Evolutionary conservation across 768 basidiomycete genomes (phyloP), one percentile per base, ranked within the genome.

Genomic region (Agrocybe praecox): DNA sequence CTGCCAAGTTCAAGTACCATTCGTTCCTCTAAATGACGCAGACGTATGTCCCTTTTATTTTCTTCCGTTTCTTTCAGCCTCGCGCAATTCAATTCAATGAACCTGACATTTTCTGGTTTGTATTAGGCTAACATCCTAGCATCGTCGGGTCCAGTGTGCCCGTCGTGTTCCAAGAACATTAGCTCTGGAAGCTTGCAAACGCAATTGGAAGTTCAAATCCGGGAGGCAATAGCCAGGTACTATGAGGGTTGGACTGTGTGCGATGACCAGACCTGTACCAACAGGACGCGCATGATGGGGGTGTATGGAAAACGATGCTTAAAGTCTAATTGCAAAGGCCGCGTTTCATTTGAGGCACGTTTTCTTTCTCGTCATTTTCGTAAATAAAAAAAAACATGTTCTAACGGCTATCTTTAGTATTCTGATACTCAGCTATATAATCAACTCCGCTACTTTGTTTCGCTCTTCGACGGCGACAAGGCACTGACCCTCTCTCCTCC

Each of bases 231-330:
- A 48, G 74, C 78, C 8, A 82, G 79, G 63, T 98, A 96, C 71
- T 98, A 99, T 67, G 86, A 97, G 65, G 87, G 87, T 1, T 96
- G 92, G 91, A 88, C 84, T 1, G 74, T 89, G 6, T 99, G 97
- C 72, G 83, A 94, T 63, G 97, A 98, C 59, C 76, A 84, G 19
- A 89, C 88, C 0, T 99, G 97, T 66, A 84, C 84, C 9, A 80
- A 86, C 57, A 82, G 91, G 34, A 95, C 96, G n/a, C 80, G 97
- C 18, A 91, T 88, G 81, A 96, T 98, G 92, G 80, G 90, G 33
- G 93, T 98, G 0, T 96, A 94, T 69, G 95, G 94, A 6, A 82
- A 87, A 29, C 78, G 88, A 49, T 99, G 97, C 69, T 68, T 94
- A 53, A 82, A 83, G 46, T 73, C 70, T 6, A 85, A 81, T 10